phyloP scores from a whole-genome alignment of 306 rosid species.

The Glycyrrhiza uralensis region DNA sequence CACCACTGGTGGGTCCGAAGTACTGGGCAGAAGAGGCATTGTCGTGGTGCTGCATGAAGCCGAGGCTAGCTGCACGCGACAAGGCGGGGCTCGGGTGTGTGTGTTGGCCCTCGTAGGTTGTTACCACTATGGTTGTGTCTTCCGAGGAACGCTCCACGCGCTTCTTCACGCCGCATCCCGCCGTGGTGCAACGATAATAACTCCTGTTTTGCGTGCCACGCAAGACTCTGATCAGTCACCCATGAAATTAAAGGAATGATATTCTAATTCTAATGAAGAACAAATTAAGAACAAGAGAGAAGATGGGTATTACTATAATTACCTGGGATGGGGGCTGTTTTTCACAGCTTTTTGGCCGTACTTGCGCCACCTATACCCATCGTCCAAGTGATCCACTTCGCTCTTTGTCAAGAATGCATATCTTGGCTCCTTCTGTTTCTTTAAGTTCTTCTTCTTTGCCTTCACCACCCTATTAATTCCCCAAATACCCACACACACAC shows the following conservation, averaged over 20 bases:
- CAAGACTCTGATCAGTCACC: no score
- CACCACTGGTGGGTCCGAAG: not conserved
- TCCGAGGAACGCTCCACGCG: slow-evolving; percentile 77
- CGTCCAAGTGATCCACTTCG: slow-evolving; percentile 84
- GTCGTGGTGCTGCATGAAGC: no score
- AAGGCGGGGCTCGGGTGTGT: slow-evolving; percentile 58
- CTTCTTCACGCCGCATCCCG: slow-evolving; percentile 78
- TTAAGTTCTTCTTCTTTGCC: slow-evolving; percentile 81
- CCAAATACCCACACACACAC: no score
- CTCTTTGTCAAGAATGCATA: slow-evolving; percentile 87
- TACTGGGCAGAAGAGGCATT: not conserved
- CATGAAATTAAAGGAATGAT: no score
- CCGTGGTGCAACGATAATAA: slow-evolving; percentile 88
- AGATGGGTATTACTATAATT: no score
- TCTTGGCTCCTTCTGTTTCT: slow-evolving; percentile 70
- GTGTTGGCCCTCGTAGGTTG: slow-evolving; percentile 96
- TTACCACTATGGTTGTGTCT: slow-evolving; percentile 61
- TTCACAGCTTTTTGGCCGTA: slow-evolving; percentile 97
- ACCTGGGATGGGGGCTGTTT: slow-evolving; percentile 97
- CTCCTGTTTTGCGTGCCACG: slow-evolving; percentile 51
- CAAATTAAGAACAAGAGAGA: no score
- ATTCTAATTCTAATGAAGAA: no score
- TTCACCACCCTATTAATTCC: slow-evolving; percentile 65
- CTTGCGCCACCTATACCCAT: slow-evolving; percentile 92
- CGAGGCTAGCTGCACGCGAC: slow-evolving; percentile 45